Conservation (phyloP, 2,329 filamentous ascomycete genomes). For the Alternaria hordeiaustralica region DNA sequence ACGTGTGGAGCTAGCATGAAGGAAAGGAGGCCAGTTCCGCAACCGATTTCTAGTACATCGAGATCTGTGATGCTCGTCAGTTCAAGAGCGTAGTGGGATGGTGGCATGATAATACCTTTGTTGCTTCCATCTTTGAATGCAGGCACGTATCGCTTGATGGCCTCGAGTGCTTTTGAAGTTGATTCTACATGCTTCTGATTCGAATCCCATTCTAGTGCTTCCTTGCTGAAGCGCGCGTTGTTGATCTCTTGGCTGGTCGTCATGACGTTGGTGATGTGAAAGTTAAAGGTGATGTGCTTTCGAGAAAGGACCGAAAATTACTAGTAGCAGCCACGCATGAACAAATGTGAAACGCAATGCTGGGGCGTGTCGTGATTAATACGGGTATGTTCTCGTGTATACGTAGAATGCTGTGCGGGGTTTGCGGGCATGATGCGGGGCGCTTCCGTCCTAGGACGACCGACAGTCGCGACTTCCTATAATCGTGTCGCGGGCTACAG, state of each 20-base stretch:
- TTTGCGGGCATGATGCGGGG: not conserved
- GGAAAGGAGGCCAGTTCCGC: slow-evolving; percentile 63
- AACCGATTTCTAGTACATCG: slow-evolving; percentile 63
- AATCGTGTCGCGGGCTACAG: not conserved
- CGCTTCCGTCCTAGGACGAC: not conserved
- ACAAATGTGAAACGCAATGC: not conserved
- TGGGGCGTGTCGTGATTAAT: not conserved
- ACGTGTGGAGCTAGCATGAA: slow-evolving; percentile 58
- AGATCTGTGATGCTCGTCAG: slow-evolving; percentile 28
- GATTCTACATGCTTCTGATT: slow-evolving; percentile 59
- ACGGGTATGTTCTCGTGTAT: not conserved
- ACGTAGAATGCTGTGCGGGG: not conserved
- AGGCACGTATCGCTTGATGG: slow-evolving; percentile 53
- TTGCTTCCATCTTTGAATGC: slow-evolving; percentile 36
- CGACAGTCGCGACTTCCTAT: not conserved
- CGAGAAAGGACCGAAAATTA: not conserved
- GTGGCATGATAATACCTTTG: slow-evolving; percentile 24
- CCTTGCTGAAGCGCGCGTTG: slow-evolving; percentile 61
- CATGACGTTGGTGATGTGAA: not conserved
- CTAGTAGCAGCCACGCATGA: not conserved
- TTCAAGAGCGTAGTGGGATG: not conserved
- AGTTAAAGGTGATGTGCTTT: not conserved
- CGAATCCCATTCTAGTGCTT: slow-evolving; percentile 62
- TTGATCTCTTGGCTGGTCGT: slow-evolving; percentile 30
- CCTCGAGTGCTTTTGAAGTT: slow-evolving; percentile 53